Evolutionary conservation across 2,329 filamentous ascomycete genomes (phyloP).

Genomic region (Beauveria sp.): DNA sequence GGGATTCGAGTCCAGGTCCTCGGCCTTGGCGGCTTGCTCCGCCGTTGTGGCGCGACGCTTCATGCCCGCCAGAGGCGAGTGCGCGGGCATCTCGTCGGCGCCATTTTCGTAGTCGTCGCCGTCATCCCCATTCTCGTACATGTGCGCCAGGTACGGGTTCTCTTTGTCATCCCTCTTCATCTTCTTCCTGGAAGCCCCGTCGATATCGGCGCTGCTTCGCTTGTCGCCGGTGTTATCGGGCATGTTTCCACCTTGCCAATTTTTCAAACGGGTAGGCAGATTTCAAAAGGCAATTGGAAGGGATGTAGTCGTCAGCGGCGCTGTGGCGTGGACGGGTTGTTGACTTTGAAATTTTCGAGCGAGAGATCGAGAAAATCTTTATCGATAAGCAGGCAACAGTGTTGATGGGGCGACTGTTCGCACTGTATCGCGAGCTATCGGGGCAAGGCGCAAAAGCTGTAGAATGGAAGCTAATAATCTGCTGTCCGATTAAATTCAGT

Average conservation of each 20-base stretch:
- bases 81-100: constrained; percentile 21
- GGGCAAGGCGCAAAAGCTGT: not conserved
- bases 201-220: constrained; percentile 36
- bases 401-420: not conserved
- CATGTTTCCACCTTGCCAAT: not conserved
- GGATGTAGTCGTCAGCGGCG: not conserved
- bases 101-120: constrained; percentile 29
- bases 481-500: not conserved
- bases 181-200: constrained; percentile 34
- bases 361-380: constrained; percentile 1
- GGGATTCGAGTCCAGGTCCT: constrained; percentile 76
- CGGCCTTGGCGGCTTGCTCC: constrained; percentile 61
- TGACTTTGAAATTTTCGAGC: constrained; percentile 2
- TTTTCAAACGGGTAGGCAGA: not conserved
- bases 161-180: constrained; percentile 28
- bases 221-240: constrained; percentile 28
- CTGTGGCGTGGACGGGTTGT: not conserved
- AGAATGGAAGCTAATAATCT: not conserved
- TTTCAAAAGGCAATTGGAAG: not conserved
- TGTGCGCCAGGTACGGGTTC: constrained; percentile 91
- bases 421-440: not conserved
- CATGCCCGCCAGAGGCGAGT: constrained; percentile 55
- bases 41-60: constrained; percentile 76
- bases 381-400: constrained; percentile 9
- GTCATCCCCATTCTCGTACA: constrained; percentile 51